Evolutionary conservation across 164 flowering plant species (phyloP), one percentile per base, ranked within the genome.

Genomic region (Amborella trichopoda): DNA sequence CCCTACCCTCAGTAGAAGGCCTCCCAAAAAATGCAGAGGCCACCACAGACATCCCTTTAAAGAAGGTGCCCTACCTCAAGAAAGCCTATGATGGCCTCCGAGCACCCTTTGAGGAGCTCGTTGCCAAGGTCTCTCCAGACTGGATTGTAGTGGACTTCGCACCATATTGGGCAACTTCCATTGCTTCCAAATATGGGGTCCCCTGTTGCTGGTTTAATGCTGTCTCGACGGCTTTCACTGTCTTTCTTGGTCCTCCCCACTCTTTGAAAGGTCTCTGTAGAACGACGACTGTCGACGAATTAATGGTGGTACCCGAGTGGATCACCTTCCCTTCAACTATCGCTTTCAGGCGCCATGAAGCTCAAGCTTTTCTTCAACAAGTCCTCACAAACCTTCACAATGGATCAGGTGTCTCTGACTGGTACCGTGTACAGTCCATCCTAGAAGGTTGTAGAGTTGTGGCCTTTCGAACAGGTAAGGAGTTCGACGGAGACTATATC

Each of bases 11-110:
- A 0, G 60, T 64, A 1, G 53, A 60, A 2, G 30, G 39, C 38
- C 50, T 74, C 24, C 74, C 73, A 0, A 58, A 53, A n/a, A 51
- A 48, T 6, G 53, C 61, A 0, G 75, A 71, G 48, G 75, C 82
- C 24, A 68, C 79, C 5, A 41, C 54, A 1, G 79, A 77, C 33
- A 0, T 77, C 3, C 55, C 52, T 5, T 22, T 10, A 1, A 68
- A 71, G 3, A 32, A 55, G 37, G 49, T 66, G 2, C 59, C 48
- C 23, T 46, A 58, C 30, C 53, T 73, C 2, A 73, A 70, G 53
- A 46, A 11, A 0, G 78, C 76, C 0, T 68, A 51, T 27, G 82
- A 76, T 48, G 38, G 5, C 25, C 46, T 72, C 5, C 41, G 53
- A 16, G 40, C 45, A 10, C 68, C 71, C 0, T 5, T 75, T 3